phyloP scores from a whole-genome alignment of 495 filamentous ascomycete genomes.

The Lepraria neglecta region DNA sequence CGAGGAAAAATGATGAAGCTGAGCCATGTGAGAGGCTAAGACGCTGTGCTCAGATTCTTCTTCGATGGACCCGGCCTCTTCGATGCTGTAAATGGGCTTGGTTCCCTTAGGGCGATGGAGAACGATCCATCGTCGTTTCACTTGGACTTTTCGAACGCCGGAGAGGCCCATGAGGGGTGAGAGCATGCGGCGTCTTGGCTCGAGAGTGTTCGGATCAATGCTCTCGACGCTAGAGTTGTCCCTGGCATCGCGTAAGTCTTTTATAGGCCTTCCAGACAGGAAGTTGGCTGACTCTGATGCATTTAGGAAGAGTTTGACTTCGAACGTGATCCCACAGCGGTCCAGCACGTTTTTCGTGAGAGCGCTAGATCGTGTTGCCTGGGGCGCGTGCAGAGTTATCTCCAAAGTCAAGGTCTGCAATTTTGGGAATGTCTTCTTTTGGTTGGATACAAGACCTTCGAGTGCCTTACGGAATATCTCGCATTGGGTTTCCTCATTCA shows the following conservation, averaged over 20 bases:
- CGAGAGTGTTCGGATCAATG: background rate
- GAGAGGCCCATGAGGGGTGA: background rate
- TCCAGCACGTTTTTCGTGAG: background rate
- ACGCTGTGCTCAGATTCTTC: background rate
- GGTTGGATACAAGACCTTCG: background rate
- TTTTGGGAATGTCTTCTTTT: background rate
- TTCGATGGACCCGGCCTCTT: background rate
- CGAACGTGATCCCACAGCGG: constrained; percentile 8
- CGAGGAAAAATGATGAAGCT: background rate
- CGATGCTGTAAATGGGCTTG: no score
- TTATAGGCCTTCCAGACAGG: background rate
- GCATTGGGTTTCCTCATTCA: constrained; percentile 6
- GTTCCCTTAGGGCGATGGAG: background rate
- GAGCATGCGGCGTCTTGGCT: constrained; percentile 11
- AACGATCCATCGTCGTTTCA: constrained; percentile 12
- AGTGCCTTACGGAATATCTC: background rate
- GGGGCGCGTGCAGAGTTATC: constrained; percentile 5
- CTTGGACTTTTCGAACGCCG: constrained; percentile 6
- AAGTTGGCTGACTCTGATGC: background rate
- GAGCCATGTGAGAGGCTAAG: background rate
- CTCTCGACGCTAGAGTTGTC: background rate
- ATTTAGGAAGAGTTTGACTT: constrained; percentile 10
- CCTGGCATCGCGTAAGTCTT: background rate
- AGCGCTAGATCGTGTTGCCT: background rate
- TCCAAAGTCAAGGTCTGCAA: constrained; percentile 4